phyloP scores from a whole-genome alignment of 495 filamentous ascomycete species.

The Thozetella sp. region DNA sequence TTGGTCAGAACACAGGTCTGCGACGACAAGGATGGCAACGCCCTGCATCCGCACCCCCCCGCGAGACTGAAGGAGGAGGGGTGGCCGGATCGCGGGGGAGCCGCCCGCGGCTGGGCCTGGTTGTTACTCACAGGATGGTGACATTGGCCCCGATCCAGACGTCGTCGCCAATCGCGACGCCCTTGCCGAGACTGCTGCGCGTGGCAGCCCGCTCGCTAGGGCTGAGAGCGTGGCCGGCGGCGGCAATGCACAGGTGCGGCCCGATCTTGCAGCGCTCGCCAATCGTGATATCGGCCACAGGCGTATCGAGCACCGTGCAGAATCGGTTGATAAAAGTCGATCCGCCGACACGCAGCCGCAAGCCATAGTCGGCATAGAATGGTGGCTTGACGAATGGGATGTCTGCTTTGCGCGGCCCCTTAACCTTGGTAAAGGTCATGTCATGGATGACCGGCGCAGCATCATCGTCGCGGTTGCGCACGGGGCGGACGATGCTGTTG shows the following conservation, averaged over 20 bases:
- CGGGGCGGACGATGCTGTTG: constrained; percentile 30
- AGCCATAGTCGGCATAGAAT: constrained; percentile 33
- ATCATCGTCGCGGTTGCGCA: constrained; percentile 23
- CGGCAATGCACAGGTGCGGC: constrained; percentile 28
- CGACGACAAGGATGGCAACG: background rate
- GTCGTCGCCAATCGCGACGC: constrained; percentile 29
- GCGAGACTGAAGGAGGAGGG: background rate
- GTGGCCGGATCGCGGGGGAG: background rate
- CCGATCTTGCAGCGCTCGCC: constrained; percentile 34
- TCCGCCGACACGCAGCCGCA: constrained; percentile 26
- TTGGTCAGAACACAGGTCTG: constrained; percentile 5
- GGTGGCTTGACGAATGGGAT: constrained; percentile 36
- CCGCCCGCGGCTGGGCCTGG: background rate
- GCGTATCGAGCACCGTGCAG: constrained; percentile 38
- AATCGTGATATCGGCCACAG: constrained; percentile 33
- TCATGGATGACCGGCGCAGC: constrained; percentile 27
- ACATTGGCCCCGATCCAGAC: constrained; percentile 63
- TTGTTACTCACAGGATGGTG: constrained; percentile 28
- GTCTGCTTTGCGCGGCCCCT: constrained; percentile 23
- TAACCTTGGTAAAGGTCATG: constrained; percentile 24
- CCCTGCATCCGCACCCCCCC: too few relatives aligned
- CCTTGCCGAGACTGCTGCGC: constrained; percentile 28
- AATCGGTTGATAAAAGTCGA: constrained; percentile 35
- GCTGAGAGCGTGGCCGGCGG: constrained; percentile 23
- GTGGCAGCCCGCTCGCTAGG: constrained; percentile 22